Percentiles rank a stretch among this genome's conserved stretches.
Conservation (phyloP, 805 yeast species). For the Candida suzukii region DNA sequence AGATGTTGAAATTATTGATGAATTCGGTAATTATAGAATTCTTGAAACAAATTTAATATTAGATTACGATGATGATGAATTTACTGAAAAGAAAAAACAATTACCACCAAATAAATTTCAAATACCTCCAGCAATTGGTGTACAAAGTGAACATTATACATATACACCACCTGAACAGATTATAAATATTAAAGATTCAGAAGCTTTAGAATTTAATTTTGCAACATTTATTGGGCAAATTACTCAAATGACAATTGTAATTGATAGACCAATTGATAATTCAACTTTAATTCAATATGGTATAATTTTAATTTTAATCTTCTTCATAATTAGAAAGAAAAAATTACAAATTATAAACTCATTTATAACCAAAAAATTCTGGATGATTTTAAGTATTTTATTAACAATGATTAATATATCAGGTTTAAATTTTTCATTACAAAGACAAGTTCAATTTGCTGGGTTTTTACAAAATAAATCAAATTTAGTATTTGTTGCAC, state of each 20-base stretch:
- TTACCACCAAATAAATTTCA: slow-evolving; percentile 9
- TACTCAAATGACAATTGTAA: slow-evolving; percentile 34
- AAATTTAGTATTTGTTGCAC: slow-evolving; percentile 43
- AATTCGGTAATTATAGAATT: too few relatives aligned
- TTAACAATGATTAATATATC: slow-evolving; percentile 40
- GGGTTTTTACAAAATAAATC: slow-evolving; percentile 41
- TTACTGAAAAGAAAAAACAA: slow-evolving; percentile 12
- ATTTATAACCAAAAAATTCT: slow-evolving; percentile 3
- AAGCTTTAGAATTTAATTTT: slow-evolving; percentile 35
- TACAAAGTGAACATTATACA: slow-evolving; percentile 19
- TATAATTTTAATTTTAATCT: slow-evolving; percentile 32
- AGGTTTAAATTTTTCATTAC: slow-evolving; percentile 60
- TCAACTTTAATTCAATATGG: slow-evolving; percentile 40
- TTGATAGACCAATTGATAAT: slow-evolving; percentile 36
- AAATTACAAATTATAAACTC: slow-evolving; percentile 22
- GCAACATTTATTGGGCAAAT: slow-evolving; percentile 46
- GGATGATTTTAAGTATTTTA: slow-evolving; percentile 26
- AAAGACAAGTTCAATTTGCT: slow-evolving; percentile 58
- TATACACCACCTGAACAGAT: slow-evolving; percentile 16
- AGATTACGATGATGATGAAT: slow-evolving; percentile 15
- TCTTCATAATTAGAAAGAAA: slow-evolving; percentile 43
- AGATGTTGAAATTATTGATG: slow-evolving; percentile 6
- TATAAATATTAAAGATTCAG: slow-evolving; percentile 15
- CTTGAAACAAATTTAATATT: slow-evolving; percentile 4
- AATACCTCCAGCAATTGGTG: slow-evolving; percentile 8